These are phyloP conservation scores for Aspergillus fumigatiaffinis DNA, from an alignment of 2,329 filamentous ascomycete species.

Conservation along the genomic window DNA sequence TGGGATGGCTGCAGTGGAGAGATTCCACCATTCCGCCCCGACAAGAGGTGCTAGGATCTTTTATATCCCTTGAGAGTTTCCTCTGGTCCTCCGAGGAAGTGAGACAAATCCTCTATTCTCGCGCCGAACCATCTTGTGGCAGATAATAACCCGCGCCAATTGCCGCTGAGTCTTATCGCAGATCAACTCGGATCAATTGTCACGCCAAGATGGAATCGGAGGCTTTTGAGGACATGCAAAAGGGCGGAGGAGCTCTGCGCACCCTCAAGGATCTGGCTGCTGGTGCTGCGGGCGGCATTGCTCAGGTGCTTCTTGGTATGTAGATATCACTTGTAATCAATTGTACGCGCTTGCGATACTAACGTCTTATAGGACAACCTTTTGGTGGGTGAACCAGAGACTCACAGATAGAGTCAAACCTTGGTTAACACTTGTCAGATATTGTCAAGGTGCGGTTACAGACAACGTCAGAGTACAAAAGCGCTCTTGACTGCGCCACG, in stretches of 20 bases:
- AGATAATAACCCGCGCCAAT: slow-evolving; percentile 1
- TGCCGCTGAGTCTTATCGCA: neutral
- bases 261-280: slow-evolving; percentile 86
- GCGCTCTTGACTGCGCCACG: slow-evolving; percentile 73
- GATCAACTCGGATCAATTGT: neutral
- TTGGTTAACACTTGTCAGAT: slow-evolving; percentile 49
- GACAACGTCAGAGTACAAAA: slow-evolving; percentile 76
- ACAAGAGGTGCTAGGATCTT: slow-evolving; percentile 12
- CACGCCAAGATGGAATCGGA: slow-evolving; percentile 29
- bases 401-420: neutral
- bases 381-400: slow-evolving; percentile 50
- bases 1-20: neutral
- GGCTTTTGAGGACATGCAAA: slow-evolving; percentile 34
- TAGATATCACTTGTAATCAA: slow-evolving; percentile 14
- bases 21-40: slow-evolving; percentile 1
- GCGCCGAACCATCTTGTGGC: neutral
- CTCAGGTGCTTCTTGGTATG: slow-evolving; percentile 89
- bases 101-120: neutral
- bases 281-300: slow-evolving; percentile 85
- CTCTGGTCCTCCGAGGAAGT: neutral
- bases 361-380: slow-evolving; percentile 53
- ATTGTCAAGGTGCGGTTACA: slow-evolving; percentile 98
- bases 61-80: neutral
- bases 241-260: slow-evolving; percentile 46
- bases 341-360: slow-evolving; percentile 15